Base-by-base conservation (phyloP, 345 rosid genomes). In the Arabidopsis arenosa region DNA sequence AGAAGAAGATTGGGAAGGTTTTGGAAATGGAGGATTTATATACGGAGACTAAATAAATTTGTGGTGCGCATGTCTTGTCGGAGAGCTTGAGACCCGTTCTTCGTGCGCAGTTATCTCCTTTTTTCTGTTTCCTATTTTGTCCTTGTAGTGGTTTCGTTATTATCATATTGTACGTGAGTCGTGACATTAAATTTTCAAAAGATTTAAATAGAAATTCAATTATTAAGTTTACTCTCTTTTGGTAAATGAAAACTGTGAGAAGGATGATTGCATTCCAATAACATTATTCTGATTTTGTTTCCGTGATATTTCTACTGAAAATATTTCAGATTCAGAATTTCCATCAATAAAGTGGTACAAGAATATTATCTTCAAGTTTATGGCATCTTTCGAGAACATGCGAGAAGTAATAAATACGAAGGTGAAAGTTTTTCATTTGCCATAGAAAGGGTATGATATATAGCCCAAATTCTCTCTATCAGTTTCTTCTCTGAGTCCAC, bases 1-100 rank as follows among this genome's bases (percentile, higher is more conserved):
- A 44, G 53, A 68, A 60, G 54, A 65, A 69, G 57, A 55, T 53
- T 58, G 73, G 5, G 59, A 55, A 69, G 77, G 47, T 52, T 30
- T 63, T 55, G 45, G 73, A 13, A 40, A 39, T 70, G 55, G 9
- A 14, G 53, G 36, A 30, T 18, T 60, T 53, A 75, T 75, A 83
- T 48, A 78, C 39, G 75, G 10, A 52, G 65, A 62, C 10, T 3
- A 39, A 54, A 67, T 21, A 53, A 6, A 40, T 59, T 37, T 77
- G 69, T 70, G 84, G 85, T 55, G 70, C 36, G 74, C 80, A 63
- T 51, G 76, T 71, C 78, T 78, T 79, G 71, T 80, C 54, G 80
- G 56, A 56, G 63, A 68, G 68, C 79, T 68, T 54, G 74, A 81
- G 76, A 77, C 85, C 75, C 58, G 58, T 80, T 81, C 81, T 70